A percentile compares a stretch with the other conserved stretches of the same genome.
phyloP scores from a whole-genome alignment of 2,329 filamentous ascomycete genomes.

The Delphinella strobiligena region DNA sequence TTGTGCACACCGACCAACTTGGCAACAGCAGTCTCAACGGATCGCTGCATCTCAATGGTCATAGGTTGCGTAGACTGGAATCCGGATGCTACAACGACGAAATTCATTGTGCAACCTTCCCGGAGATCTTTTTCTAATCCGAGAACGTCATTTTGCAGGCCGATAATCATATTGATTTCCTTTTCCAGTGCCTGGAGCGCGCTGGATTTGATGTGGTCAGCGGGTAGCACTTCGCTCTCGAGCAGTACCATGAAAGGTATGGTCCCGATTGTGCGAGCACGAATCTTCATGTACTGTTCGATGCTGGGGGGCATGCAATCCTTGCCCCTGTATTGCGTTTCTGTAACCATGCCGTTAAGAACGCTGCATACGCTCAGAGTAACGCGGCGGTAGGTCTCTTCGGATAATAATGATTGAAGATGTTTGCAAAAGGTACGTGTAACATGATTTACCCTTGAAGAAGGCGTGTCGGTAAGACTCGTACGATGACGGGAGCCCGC shows the following conservation, averaged over 20 bases:
- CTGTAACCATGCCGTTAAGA: neutral
- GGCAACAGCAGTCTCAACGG: neutral
- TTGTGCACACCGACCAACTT: neutral
- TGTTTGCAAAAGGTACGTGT: neutral
- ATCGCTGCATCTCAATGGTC: too few species aligned
- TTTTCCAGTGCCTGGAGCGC: neutral
- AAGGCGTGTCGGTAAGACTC: neutral
- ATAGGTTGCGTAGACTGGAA: too few species aligned
- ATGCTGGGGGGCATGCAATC: neutral
- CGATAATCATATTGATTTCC: slow-evolving; percentile 7
- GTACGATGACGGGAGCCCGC: neutral
- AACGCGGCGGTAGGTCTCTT: neutral
- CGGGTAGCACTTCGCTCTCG: neutral
- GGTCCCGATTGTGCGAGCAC: slow-evolving; percentile 1
- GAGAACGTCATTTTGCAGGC: slow-evolving; percentile 10
- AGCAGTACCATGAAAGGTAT: neutral
- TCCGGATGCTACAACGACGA: slow-evolving; percentile 2
- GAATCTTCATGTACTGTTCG: slow-evolving; percentile 1
- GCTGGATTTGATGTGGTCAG: neutral
- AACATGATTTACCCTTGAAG: neutral
- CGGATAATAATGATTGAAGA: neutral
- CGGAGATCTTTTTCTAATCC: slow-evolving; percentile 8
- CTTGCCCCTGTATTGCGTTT: neutral
- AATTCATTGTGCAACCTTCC: slow-evolving; percentile 4
- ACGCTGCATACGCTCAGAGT: neutral